A percentile compares a stretch with the other conserved stretches of the same genome.
Evolutionary conservation across 2,329 filamentous ascomycete species (phyloP).

Genomic region (Chaetomium sp.): DNA sequence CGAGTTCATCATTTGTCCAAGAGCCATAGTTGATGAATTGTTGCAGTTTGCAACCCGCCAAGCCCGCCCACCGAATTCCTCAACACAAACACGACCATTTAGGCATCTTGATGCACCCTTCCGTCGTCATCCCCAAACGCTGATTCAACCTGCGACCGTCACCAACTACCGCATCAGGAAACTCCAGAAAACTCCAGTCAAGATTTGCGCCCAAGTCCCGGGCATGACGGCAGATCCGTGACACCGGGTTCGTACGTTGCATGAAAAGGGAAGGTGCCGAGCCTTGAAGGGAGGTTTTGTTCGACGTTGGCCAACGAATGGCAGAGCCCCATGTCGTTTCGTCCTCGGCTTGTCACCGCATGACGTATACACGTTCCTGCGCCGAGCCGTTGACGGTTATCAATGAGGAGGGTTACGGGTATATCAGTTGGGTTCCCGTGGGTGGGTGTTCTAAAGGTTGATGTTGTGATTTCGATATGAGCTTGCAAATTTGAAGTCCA

Average conservation of each 20-base stretch:
- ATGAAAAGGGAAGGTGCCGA: conserved; percentile 12
- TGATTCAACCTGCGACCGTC: too few relatives aligned
- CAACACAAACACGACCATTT: too few relatives aligned
- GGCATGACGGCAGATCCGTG: neutral
- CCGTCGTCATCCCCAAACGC: neutral
- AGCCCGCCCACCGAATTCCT: too few relatives aligned
- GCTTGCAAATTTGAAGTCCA: too few relatives aligned
- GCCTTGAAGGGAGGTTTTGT: neutral
- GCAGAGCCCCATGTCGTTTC: neutral
- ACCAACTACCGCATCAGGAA: neutral
- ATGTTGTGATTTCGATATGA: too few relatives aligned
- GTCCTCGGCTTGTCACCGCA: neutral
- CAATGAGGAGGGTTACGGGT: too few relatives aligned
- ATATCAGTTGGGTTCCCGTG: too few relatives aligned
- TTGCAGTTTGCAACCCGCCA: too few relatives aligned
- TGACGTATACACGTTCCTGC: conserved; percentile 4
- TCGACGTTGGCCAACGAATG: neutral
- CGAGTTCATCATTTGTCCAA: too few relatives aligned
- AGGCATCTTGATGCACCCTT: neutral
- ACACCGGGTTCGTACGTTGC: neutral
- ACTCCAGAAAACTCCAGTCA: neutral
- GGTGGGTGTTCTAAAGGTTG: too few relatives aligned
- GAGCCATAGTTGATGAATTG: too few relatives aligned
- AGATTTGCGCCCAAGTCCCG: neutral
- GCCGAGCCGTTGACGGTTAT: neutral